Conservation (phyloP, 371 early-diverging fungal species). For the Lichtheimia ramosa region DNA sequence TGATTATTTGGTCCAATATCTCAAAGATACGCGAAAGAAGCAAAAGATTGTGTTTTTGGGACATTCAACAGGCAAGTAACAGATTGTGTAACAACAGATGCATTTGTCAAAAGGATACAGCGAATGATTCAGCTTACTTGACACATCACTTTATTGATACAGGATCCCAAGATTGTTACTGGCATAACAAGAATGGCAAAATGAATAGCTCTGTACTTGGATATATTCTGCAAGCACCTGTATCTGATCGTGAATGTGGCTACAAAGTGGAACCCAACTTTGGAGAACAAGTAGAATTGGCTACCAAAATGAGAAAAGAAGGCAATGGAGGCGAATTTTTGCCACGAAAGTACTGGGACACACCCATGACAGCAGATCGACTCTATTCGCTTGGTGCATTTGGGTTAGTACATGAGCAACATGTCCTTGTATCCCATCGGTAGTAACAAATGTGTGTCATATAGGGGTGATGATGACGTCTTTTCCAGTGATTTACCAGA, state of each 20-base stretch:
- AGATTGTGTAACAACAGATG: background rate
- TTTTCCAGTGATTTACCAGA: slow-evolving; percentile 55
- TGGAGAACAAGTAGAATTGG: slow-evolving; percentile 24
- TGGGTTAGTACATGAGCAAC: slow-evolving; percentile 25
- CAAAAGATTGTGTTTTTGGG: slow-evolving; percentile 47
- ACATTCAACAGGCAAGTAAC: slow-evolving; percentile 48
- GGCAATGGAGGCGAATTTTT: slow-evolving; percentile 43
- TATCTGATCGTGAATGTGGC: slow-evolving; percentile 52
- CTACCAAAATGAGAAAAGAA: slow-evolving; percentile 34
- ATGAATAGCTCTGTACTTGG: slow-evolving; percentile 30
- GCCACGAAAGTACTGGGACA: slow-evolving; percentile 30
- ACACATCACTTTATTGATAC: background rate
- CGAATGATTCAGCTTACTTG: background rate
- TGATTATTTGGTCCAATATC: slow-evolving; percentile 37
- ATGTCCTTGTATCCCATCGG: background rate
- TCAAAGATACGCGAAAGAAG: slow-evolving; percentile 35
- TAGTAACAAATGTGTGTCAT: background rate
- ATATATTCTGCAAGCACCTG: slow-evolving; percentile 54
- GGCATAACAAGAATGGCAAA: slow-evolving; percentile 41
- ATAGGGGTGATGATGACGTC: slow-evolving; percentile 59
- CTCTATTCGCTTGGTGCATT: slow-evolving; percentile 42
- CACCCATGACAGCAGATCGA: slow-evolving; percentile 50
- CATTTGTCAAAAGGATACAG: background rate
- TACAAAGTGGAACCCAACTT: slow-evolving; percentile 21
- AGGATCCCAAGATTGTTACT: slow-evolving; percentile 54